These are phyloP conservation scores for Turritis glabra DNA, from an alignment of 345 rosid genomes.

Conservation along the genomic window DNA sequence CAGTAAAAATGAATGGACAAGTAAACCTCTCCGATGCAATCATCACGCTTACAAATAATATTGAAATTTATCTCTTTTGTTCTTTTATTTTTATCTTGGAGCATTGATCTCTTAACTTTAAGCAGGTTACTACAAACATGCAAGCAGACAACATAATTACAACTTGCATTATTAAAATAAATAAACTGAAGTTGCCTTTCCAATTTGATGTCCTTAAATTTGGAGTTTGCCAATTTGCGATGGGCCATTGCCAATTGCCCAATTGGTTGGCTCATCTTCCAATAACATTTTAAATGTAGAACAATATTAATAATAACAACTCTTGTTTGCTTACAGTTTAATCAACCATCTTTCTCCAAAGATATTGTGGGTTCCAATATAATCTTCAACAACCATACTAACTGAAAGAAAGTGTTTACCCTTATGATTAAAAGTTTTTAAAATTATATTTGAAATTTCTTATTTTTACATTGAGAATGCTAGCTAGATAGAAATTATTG, in stretches of 20 bases:
- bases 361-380: constrained; percentile 24
- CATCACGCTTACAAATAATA: constrained; percentile 19
- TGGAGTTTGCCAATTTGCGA: constrained; percentile 16
- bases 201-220: constrained; percentile 22
- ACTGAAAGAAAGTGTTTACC: neutral
- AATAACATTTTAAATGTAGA: neutral
- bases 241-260: constrained; percentile 23
- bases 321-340: constrained; percentile 22
- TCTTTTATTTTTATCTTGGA: neutral
- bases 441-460: neutral
- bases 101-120: constrained; percentile 26
- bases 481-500: neutral
- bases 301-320: neutral
- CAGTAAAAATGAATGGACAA: neutral
- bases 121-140: constrained; percentile 37
- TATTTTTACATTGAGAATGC: neutral
- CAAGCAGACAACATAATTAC: constrained; percentile 40
- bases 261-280: constrained; percentile 19
- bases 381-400: neutral
- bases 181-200: constrained; percentile 24
- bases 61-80: constrained; percentile 9
- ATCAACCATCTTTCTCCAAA: constrained; percentile 7
- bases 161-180: constrained; percentile 31
- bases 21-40: constrained; percentile 12
- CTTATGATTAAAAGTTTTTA: neutral